Base-by-base conservation (phyloP, 179 eudicot species). In the Monotropa hypopitys region DNA sequence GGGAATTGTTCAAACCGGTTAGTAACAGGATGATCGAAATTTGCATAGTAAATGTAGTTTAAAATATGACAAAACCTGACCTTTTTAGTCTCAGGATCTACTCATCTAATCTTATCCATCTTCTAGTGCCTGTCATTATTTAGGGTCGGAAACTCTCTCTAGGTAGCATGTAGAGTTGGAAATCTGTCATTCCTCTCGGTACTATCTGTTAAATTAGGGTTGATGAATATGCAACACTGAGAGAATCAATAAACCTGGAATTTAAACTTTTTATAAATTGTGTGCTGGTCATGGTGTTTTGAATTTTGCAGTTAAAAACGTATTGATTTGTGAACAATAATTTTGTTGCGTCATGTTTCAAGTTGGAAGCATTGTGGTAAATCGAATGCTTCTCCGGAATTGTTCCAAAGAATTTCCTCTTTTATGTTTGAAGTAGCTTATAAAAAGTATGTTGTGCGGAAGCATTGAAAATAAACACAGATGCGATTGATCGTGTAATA, bases 1-100 rank as follows among this genome's bases (percentile, higher is more conserved):
- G 78, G 82, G 81, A 75, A 83, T 80, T 84, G 75, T 73, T 78
- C 90, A 89, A 88, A 88, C 92, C 71, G 76, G 75, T 80, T 80
- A 82, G 81, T 78, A 63, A 79, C 86, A 75, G 94, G 92, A 83
- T 57, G 72, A 45, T 46, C n/a, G 33, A 43, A 54, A 10, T 35
- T 63, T 76, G 49, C 49, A 66, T 66, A 50, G 72, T 76, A 35
- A 73, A 73, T 76, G 79, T 66, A 47, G 73, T 13, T 66, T 57
- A 21, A 63, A 68, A 46, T 76, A 30, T 16, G 40, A 32, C 18
- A 61, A 62, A 43, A 21, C 57, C 54, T 15, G 30, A 32, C 32
- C 20, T 46, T 63, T 59, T 46, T 59, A 63, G 72, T 63, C 78
- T 45, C 43, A 63, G 57, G 42, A 51, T 72, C 53, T 45, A 30